Base-by-base conservation (phyloP, 2,329 filamentous ascomycete genomes). In the Botryosphaeria agaves region DNA sequence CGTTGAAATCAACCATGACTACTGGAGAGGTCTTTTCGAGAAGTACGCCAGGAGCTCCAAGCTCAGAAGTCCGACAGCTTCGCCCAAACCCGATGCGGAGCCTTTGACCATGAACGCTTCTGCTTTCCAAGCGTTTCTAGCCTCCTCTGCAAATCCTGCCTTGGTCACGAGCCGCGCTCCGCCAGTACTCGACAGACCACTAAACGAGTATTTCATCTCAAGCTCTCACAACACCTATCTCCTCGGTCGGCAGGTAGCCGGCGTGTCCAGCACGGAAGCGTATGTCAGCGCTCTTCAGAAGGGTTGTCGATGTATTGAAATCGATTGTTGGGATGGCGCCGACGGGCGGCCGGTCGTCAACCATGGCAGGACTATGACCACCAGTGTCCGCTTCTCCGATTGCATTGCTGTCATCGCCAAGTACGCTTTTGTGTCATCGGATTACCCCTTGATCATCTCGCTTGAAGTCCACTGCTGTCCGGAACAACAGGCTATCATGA, bases 191-290 rank as follows among this genome's bases (percentile, higher is more conserved):
- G 74, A 92, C 46, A 72, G 80, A 15, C 89, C 89, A 0, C 61
- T 95, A 50, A 93, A 92, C 49, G 87, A 95, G 49, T 98, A 98
- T 54, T 94, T 84, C 60, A 89, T 98, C 41, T 95, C 87, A 1
- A 94, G 85, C 59, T 95, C 89, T 2, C 89, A 98, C 63, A 98
- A 98, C 55, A 98, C 89, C 0, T 98, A 98, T 46, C 73, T 98
- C 1, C 64, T 91, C 4, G 89, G 89, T 9, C 76, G 85, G 32
- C 89, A 98, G 51, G 76, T 95, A 2, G 78, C 75, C 7, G 87
- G 87, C 17, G 71, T 80, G 26, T 94, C 89, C 2, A 95, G 85
- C 47, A 80, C 91, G 2, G 89, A 98, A 52, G 84, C 84, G 26
- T 98, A 98, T 56, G 91, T 95, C 42, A 74, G 75, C 6, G 82